Evolutionary conservation across 257 asterid species (phyloP), one percentile per base, ranked within the genome.

Genomic region (Nicotiana tabacum): DNA sequence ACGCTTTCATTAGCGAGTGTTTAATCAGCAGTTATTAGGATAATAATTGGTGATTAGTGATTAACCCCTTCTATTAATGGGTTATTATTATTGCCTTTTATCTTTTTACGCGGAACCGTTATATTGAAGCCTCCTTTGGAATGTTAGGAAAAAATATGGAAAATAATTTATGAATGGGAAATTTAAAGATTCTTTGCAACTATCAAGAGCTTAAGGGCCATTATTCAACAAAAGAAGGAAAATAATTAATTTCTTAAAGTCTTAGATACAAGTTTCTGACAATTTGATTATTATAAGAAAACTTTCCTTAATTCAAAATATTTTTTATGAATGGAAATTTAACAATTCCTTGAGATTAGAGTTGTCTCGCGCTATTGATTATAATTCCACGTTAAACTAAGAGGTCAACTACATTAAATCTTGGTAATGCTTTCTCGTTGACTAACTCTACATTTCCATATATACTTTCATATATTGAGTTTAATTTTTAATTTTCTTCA

Each of bases 1-100:
- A 76, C 80, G 80, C 80, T 76, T 76, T 76, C 46, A 76, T 76
- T 76, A 76, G 80, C 64, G 80, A 76, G 80, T 76, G 64, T 15
- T 51, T 76, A 29, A 16, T 76, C 46, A 51, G 43, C 64, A 51
- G 9, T 51, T 48, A 15, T 76, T 51, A 29, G 33, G 33, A 4
- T 61, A 21, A 61, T 53, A 61, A n/a, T 61, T 27, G 43, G 24
- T 51, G 27, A 27, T 46, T 72, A 46, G 3, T 39, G 0, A n/a
- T 70, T 39, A 3, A 37, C 46, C 46, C 9, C 6, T 37, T 37
- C 9, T 37, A 37, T 37, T 7, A 6, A 37, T 37, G 43, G 11
- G 11, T 48, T 27, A 0, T 13, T 27, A 48, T 74, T 7, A 27
- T 64, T 16, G 15, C 27, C 27, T 24, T 24, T 74, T 48, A 46